These are phyloP conservation scores for Lipomyces yamanashiensis DNA, from an alignment of 805 yeast species.

Conservation along the genomic window DNA sequence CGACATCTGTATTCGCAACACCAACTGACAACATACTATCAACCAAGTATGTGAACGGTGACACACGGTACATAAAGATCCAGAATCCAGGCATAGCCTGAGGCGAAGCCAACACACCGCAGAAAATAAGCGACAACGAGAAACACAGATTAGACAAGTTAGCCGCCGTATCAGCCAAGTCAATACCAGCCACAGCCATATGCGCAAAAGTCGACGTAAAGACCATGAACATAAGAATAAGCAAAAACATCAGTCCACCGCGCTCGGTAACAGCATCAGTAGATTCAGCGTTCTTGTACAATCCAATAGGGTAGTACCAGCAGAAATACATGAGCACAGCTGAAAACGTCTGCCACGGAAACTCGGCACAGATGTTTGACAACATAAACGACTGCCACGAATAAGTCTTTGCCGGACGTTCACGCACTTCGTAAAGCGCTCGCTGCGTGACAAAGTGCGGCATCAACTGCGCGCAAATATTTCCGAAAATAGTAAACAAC, in stretches of 20 bases:
- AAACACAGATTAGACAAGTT: constrained; percentile 48
- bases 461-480: constrained; percentile 64
- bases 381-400: constrained; percentile 66
- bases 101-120: constrained; percentile 69
- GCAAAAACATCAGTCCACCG: constrained; percentile 50
- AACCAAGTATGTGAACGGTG: constrained; percentile 72
- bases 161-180: constrained; percentile 40
- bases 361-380: constrained; percentile 67
- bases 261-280: constrained; percentile 53
- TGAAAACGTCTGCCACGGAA: constrained; percentile 63
- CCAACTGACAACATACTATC: constrained; percentile 57
- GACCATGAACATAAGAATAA: constrained; percentile 31
- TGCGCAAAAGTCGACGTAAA: constrained; percentile 65
- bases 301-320: constrained; percentile 63
- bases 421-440: constrained; percentile 71
- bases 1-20: constrained; percentile 57
- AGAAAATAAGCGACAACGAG: constrained; percentile 64
- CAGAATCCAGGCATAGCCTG: constrained; percentile 75
- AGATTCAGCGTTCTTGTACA: constrained; percentile 57
- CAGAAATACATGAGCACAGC: constrained; percentile 64
- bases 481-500: constrained; percentile 61
- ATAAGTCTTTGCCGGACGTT: constrained; percentile 72
- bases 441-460: constrained; percentile 67
- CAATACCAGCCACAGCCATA: constrained; percentile 46
- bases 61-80: constrained; percentile 78